Conservation (phyloP, 345 rosid genomes). For the Trapa incisa region DNA sequence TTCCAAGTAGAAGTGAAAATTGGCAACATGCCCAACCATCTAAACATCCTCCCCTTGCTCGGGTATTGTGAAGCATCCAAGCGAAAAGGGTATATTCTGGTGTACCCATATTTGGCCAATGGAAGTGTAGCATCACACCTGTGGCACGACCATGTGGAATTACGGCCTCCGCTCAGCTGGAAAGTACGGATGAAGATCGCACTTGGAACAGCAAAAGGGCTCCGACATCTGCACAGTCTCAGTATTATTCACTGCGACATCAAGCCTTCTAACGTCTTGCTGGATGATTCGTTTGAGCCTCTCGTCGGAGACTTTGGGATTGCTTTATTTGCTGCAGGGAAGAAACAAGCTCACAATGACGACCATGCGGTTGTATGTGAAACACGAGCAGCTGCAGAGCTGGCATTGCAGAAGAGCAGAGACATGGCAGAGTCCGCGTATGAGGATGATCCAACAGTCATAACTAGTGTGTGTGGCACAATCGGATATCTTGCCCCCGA, state of each 20-base stretch:
- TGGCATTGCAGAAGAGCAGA: not conserved
- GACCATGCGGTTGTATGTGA: not conserved
- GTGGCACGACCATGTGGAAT: not conserved
- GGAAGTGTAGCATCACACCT: not conserved
- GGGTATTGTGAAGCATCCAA: not conserved
- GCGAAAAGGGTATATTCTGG: not conserved
- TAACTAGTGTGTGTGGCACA: not conserved
- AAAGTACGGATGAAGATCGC: not conserved
- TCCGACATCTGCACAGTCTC: conserved; percentile 6
- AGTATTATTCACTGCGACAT: conserved; percentile 5
- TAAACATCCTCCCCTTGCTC: conserved; percentile 3
- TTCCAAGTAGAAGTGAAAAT: not conserved
- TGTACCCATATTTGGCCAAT: conserved; percentile 8
- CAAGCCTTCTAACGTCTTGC: not conserved
- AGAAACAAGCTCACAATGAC: not conserved
- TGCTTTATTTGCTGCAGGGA: not conserved
- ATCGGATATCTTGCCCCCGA: not conserved
- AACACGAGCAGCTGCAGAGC: not conserved
- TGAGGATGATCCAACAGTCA: not conserved
- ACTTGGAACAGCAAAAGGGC: conserved; percentile 6
- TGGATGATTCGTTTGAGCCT: conserved; percentile 9
- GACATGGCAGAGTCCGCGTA: not conserved
- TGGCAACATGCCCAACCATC: conserved; percentile 2
- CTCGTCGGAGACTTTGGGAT: conserved; percentile 4
- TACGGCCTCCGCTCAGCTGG: conserved; percentile 3